A percentile compares a stretch with the other conserved stretches of the same genome.
Evolutionary conservation across 257 asterid species (phyloP).

Genomic region (Scutellaria minor): DNA sequence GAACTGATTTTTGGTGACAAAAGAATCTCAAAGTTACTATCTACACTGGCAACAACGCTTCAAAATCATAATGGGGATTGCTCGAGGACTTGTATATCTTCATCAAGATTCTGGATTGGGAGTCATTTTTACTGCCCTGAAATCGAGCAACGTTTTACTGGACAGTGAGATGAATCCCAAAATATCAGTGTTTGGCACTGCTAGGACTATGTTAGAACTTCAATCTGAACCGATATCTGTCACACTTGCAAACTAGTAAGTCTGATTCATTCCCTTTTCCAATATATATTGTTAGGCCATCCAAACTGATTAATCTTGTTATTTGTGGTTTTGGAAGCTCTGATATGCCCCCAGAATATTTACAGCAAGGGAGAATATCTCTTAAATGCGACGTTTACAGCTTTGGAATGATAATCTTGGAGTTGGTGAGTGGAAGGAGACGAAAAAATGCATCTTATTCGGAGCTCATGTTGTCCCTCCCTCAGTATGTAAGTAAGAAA

Average conservation of each 20-base stretch:
- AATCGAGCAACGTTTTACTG: conserved; percentile 31
- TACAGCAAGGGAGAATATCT: too few relatives aligned
- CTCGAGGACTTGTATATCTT: conserved; percentile 36
- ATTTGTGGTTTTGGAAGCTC: conserved; percentile 1
- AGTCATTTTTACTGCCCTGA: conserved; percentile 25
- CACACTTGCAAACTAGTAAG: too few relatives aligned
- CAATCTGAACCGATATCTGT: conserved; percentile 8
- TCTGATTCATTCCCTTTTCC: background rate
- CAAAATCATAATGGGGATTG: conserved; percentile 10
- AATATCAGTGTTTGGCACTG: conserved; percentile 29
- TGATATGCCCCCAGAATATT: conserved; percentile 35
- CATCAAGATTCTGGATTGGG: conserved; percentile 35
- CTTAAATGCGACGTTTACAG: conserved; percentile 30
- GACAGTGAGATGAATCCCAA: conserved; percentile 38
- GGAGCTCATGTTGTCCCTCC: background rate
- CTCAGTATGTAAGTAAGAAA: conserved; percentile 15
- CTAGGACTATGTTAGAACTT: conserved; percentile 24
- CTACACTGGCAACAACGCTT: too few relatives aligned
- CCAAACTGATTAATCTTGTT: background rate
- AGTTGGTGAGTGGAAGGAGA: conserved; percentile 34
- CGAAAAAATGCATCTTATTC: background rate
- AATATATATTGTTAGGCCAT: background rate
- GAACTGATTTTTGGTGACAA: too few relatives aligned
- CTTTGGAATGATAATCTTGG: conserved; percentile 33
- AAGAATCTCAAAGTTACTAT: too few relatives aligned